Conservation (phyloP, 352 stramenopile species). For the Albugo candida region DNA sequence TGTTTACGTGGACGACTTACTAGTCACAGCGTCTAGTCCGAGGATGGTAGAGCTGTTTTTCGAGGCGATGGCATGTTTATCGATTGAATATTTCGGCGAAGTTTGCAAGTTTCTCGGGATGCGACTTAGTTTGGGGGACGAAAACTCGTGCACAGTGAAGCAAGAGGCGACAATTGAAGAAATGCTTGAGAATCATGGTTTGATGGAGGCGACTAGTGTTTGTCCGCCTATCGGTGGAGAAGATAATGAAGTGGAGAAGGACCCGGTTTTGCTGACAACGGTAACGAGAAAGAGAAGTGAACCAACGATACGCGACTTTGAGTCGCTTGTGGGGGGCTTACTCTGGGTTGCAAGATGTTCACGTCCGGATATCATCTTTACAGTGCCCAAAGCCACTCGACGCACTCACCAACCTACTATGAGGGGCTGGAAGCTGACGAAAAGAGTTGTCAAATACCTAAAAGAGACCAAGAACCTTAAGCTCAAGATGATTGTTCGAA, state of each 20-base stretch:
- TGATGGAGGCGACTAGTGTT: constrained; percentile 4
- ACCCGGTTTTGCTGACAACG: not conserved
- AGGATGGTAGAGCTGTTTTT: constrained; percentile 4
- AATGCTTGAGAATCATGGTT: not conserved
- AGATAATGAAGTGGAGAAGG: not conserved
- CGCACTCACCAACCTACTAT: constrained; percentile 3
- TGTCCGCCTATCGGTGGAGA: constrained; percentile 5
- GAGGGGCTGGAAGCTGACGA: constrained; percentile 6
- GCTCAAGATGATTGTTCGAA: not conserved
- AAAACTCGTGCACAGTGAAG: not conserved
- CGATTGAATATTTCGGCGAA: constrained; percentile 14
- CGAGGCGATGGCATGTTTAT: constrained; percentile 1
- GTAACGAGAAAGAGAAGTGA: not conserved
- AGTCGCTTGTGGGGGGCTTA: constrained; percentile 16
- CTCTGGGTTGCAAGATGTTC: constrained; percentile 12
- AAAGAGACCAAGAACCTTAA: constrained; percentile 6
- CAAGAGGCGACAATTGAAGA: not conserved
- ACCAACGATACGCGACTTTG: constrained; percentile 10
- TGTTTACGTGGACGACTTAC: constrained; percentile 16
- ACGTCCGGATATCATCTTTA: constrained; percentile 11
- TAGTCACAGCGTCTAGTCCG: constrained; percentile 7
- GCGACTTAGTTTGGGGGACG: not conserved
- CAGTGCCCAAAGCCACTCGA: constrained; percentile 8
- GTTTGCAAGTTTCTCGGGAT: constrained; percentile 15
- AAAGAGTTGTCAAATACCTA: constrained; percentile 11